Conservation (phyloP, 768 basidiomycete genomes). For the Mycena filopes region DNA sequence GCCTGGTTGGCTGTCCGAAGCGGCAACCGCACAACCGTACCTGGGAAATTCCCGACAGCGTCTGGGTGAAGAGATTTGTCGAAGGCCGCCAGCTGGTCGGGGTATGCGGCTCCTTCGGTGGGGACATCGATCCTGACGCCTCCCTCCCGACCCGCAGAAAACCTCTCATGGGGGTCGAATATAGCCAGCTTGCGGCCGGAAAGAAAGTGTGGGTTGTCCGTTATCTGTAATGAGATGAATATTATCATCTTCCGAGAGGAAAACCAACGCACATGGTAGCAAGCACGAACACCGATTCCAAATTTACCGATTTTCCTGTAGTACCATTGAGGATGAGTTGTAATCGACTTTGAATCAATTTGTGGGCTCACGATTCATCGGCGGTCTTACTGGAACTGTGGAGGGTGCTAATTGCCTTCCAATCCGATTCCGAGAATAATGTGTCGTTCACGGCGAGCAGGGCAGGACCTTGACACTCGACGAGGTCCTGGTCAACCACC, state of each 20-base stretch:
- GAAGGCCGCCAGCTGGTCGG: conserved; percentile 41
- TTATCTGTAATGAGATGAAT: conserved; percentile 35
- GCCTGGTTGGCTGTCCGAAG: conserved; percentile 37
- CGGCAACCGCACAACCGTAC: conserved; percentile 44
- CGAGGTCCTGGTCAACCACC: conserved; percentile 34
- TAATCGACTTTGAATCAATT: neutral
- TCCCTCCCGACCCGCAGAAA: conserved; percentile 22
- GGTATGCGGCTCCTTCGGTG: conserved; percentile 7
- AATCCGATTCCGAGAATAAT: conserved; percentile 39
- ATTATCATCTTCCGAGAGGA: neutral
- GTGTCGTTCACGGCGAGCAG: conserved; percentile 43
- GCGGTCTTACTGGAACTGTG: conserved; percentile 41
- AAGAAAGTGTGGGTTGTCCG: conserved; percentile 44
- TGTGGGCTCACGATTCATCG: conserved; percentile 38
- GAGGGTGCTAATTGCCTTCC: conserved; percentile 41
- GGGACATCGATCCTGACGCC: conserved; percentile 32
- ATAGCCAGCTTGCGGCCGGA: conserved; percentile 40
- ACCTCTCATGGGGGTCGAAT: conserved; percentile 43
- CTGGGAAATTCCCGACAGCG: conserved; percentile 14
- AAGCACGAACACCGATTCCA: conserved; percentile 43
- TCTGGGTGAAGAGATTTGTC: conserved; percentile 10
- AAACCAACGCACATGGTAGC: conserved; percentile 41
- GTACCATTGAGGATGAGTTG: neutral
- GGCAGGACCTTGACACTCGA: conserved; percentile 41
- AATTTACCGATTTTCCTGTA: conserved; percentile 45